These are phyloP conservation scores for Apiospora hydei DNA, from an alignment of 2,329 filamentous ascomycete species.

Conservation along the genomic window DNA sequence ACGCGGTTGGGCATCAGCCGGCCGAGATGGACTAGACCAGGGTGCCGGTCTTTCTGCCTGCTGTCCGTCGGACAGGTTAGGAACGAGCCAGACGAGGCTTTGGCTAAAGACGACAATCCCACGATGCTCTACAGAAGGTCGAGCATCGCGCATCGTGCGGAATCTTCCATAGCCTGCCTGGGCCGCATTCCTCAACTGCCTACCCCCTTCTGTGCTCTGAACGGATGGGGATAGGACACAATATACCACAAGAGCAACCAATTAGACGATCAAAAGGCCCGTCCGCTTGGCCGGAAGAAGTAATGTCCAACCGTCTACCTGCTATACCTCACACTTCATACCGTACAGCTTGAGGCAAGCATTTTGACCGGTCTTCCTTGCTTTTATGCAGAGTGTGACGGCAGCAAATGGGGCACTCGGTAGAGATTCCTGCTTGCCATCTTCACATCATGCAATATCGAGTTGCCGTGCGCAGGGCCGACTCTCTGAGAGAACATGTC, in stretches of 20 bases:
- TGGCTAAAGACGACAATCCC: slow-evolving; percentile 3
- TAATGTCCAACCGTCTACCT: slow-evolving; percentile 17
- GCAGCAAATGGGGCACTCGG: not conserved
- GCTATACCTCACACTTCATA: slow-evolving; percentile 7
- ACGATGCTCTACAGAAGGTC: not conserved
- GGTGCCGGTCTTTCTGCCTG: slow-evolving; percentile 19
- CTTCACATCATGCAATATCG: slow-evolving; percentile 2
- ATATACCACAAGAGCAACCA: slow-evolving; percentile 14
- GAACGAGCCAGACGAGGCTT: slow-evolving; percentile 13
- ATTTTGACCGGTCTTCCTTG: slow-evolving; percentile 12
- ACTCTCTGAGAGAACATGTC: not conserved
- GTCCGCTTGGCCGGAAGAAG: slow-evolving; percentile 8
- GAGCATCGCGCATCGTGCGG: not conserved
- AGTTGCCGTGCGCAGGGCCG: too few relatives aligned
- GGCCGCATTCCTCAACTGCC: not conserved
- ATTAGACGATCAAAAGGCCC: slow-evolving; percentile 1
- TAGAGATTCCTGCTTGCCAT: not conserved
- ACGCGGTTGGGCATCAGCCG: slow-evolving; percentile 41
- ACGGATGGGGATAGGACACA: slow-evolving; percentile 4
- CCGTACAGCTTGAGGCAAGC: not conserved
- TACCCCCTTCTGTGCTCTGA: not conserved
- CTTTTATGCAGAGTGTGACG: slow-evolving; percentile 17
- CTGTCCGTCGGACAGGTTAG: slow-evolving; percentile 17
- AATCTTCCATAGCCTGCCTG: not conserved
- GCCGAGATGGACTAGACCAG: slow-evolving; percentile 20